These are phyloP conservation scores for Cucurbita argyrosperma DNA, from an alignment of 306 rosid genomes.

Conservation along the genomic window DNA sequence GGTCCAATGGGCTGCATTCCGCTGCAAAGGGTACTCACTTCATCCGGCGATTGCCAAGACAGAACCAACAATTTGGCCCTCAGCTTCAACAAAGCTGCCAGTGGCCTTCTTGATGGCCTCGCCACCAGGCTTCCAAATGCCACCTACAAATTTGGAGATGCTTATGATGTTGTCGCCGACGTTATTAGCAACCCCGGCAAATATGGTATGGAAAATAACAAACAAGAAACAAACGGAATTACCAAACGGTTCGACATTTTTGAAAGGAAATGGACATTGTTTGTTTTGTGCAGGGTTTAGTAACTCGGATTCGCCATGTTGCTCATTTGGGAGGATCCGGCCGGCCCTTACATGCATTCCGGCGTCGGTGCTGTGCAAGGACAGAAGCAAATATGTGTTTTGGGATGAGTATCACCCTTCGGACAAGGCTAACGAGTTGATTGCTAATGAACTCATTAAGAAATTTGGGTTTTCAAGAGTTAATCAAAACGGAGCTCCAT, in stretches of 20 bases:
- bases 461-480: slow-evolving; percentile 34
- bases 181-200: slow-evolving; percentile 49
- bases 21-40: slow-evolving; percentile 69
- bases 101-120: slow-evolving; percentile 35
- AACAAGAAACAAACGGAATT: no score
- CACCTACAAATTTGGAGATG: slow-evolving; percentile 61
- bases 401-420: slow-evolving; percentile 98
- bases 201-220: slow-evolving; percentile 20
- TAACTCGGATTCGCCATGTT: slow-evolving; percentile 71
- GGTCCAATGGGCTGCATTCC: slow-evolving; percentile 98
- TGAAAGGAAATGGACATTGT: not conserved
- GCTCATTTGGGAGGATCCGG: slow-evolving; percentile 72
- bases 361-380: slow-evolving; percentile 61
- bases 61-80: slow-evolving; percentile 60
- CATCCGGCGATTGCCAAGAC: slow-evolving; percentile 48
- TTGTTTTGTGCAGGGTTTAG: slow-evolving; percentile 35
- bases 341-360: slow-evolving; percentile 85
- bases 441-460: slow-evolving; percentile 80
- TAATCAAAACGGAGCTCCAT: slow-evolving; percentile 16
- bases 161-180: slow-evolving; percentile 64
- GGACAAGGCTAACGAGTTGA: slow-evolving; percentile 60
- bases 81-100: slow-evolving; percentile 52
- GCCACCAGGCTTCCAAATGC: slow-evolving; percentile 44
- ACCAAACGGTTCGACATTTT: not conserved
- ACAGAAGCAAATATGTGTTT: slow-evolving; percentile 88